Base-by-base conservation (phyloP, 306 rosid species). In the Prunus armeniaca region DNA sequence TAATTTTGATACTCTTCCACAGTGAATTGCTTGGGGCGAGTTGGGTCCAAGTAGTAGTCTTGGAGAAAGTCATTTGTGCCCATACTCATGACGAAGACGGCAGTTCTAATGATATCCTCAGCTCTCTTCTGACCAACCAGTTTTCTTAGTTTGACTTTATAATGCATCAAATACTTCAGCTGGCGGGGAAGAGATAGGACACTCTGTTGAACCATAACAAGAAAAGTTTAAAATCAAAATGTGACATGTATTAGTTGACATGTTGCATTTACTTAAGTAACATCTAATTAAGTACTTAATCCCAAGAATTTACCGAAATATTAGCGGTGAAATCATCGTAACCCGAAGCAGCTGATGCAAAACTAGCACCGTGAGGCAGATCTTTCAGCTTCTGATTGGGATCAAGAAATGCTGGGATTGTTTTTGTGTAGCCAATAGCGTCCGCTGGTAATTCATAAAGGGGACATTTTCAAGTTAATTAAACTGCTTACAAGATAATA, bases 291-390 rank as follows among this genome's bases (percentile, higher is more conserved):
- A 52, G n/a, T 52, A n/a, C 28, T 10, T 20, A 57, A n/a, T 20
- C 12, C 25, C 28, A n/a, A 57, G 14, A 63, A 43, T 54, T 49
- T 80, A 91, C 97, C 76, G 91, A 87, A 56, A 85, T 69, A 64
- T 89, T 87, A 41, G 97, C 97, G 18, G 97, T 89, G 51, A 83
- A 84, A 25, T 92, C 96, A 32, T 92, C 96, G 58, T 82, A 89
- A 28, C 97, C 96, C 17, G 97, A 85, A 69, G 89, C 93, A 20
- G 97, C 93, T 65, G 97, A 92, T 62, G 96, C 96, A 82, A 90
- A 92, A 80, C 96, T 92, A 81, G 82, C 97, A 28, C 97, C 96
- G 67, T 88, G 87, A 1, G 76, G 81, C 34, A 89, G 82, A 76
- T 89, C 91, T 34, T 34, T 68, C 1, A 28, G 45, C 84, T 85